Base-by-base conservation (phyloP, 495 filamentous ascomycete species). In the Penicillium bovifimosum region DNA sequence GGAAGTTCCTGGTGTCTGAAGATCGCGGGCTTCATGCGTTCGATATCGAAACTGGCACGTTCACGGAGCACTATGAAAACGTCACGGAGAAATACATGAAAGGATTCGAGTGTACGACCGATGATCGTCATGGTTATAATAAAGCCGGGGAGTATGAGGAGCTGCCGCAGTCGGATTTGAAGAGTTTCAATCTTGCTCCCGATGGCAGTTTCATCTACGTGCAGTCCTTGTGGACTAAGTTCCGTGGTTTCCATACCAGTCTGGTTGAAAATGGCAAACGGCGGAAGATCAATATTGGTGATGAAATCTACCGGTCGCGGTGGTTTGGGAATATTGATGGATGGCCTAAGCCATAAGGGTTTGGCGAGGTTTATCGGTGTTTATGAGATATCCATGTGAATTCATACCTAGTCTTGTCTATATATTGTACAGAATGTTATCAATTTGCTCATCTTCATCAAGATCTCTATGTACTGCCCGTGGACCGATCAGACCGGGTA, bases 151-250 rank as follows among this genome's bases (percentile, higher is more conserved):
- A 55, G 14, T 61, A 20, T 27, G 47, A 58, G 35, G 63, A 66
- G 27, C 36, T 63, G 33, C 63, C 63, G 18, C 46, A 47, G 41
- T 61, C 58, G 4, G 63, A 66, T 36, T 40, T 66, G 33, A 64
- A 66, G 49, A 55, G 60, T 29, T 66, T 66, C 54, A 66, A 53
- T 38, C 31, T 66, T 29, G 63, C 63, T 0, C 60, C 60, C 5
- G 58, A 66, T 41, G 63, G 60, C n/a, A 56, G 47, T 36, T 66
- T 55, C 29, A 50, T 66, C n/a, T 66, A 66, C 41, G 61, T 66
- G 24, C 63, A 66, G 40, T 61, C 63, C 0, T 43, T 66, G n/a
- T 66, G 58, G 60, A 49, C 16, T 14, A 49, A 53, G 35, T 59
- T 49, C 31, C 63, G 63, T 9, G 63, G 58, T 0, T 58, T 60